These are phyloP conservation scores for Botrytis medusae DNA, from an alignment of 2,329 filamentous ascomycete genomes.

Conservation along the genomic window DNA sequence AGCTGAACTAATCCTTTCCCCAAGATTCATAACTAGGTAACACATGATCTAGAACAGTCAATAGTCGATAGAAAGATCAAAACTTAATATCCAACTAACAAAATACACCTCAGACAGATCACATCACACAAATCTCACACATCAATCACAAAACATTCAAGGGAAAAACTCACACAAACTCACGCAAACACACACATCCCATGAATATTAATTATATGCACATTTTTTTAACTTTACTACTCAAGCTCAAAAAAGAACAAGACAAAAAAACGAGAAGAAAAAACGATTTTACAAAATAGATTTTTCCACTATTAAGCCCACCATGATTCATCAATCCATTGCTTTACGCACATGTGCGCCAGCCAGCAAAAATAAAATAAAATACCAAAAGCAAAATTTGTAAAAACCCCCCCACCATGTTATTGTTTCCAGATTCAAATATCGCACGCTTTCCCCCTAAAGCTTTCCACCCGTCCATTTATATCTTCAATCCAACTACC, in stretches of 20 bases:
- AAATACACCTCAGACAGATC: background rate
- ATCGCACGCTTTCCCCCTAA: conserved; percentile 19
- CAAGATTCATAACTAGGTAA: background rate
- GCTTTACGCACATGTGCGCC: conserved; percentile 26
- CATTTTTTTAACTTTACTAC: conserved; percentile 3
- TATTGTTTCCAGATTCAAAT: conserved; percentile 25
- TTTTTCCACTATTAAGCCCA: conserved; percentile 37
- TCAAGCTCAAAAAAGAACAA: conserved; percentile 4
- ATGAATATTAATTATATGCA: conserved; percentile 18
- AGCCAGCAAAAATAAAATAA: conserved; percentile 32
- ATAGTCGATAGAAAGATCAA: background rate
- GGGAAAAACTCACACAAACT: too few relatives aligned
- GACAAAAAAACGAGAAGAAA: background rate
- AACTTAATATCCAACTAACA: background rate
- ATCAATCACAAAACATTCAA: background rate
- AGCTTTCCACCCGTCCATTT: conserved; percentile 27
- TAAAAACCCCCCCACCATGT: conserved; percentile 21
- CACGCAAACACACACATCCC: background rate
- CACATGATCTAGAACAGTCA: background rate
- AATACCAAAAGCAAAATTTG: conserved; percentile 27
- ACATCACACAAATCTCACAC: background rate
- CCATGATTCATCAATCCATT: conserved; percentile 33
- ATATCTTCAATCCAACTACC: conserved; percentile 28
- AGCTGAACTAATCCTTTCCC: background rate
- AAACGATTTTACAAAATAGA: conserved; percentile 33